A percentile compares a stretch with the other conserved stretches of the same genome.
phyloP scores from a whole-genome alignment of 257 asterid species.

The Ballota nigra region DNA sequence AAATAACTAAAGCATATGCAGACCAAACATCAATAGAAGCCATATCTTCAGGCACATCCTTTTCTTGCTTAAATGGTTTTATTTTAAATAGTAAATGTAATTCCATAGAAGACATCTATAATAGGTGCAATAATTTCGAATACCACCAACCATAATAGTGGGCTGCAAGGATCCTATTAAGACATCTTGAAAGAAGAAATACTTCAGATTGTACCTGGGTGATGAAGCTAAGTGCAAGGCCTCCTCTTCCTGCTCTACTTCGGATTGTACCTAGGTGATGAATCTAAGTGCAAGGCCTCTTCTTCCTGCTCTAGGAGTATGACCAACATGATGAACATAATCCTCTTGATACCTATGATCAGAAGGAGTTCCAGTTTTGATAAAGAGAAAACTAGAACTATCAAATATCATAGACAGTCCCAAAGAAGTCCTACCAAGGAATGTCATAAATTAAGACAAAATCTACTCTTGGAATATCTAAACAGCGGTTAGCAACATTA shows the following conservation, averaged over 20 bases:
- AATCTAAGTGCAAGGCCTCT: too few relatives aligned
- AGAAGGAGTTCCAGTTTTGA: not conserved
- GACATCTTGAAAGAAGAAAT: not conserved
- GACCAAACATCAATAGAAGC: conserved; percentile 1
- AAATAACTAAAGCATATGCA: not conserved
- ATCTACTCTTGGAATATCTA: conserved; percentile 95
- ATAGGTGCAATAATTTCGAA: not conserved
- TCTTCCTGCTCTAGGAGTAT: conserved; percentile 99
- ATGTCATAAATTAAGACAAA: conserved; percentile 86
- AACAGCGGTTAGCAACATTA: conserved; percentile 95
- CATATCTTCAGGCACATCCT: conserved; percentile 18
- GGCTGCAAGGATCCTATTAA: not conserved
- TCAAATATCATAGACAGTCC: conserved; percentile 3
- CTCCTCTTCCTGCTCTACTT: conserved; percentile 99
- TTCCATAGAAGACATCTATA: too few relatives aligned
- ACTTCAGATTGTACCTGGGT: conserved; percentile 54
- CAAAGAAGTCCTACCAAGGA: conserved; percentile 60
- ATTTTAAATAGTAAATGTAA: too few relatives aligned
- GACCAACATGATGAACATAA: conserved; percentile 97
- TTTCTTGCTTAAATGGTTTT: conserved; percentile 15
- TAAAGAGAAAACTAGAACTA: conserved; percentile 6
- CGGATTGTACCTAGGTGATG: too few relatives aligned
- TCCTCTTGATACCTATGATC: conserved; percentile 67
- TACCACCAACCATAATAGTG: not conserved
- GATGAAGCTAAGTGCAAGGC: conserved; percentile 81